Evolutionary conservation across 352 stramenopile species (phyloP).

Genomic region (Phytophthora quininea): DNA sequence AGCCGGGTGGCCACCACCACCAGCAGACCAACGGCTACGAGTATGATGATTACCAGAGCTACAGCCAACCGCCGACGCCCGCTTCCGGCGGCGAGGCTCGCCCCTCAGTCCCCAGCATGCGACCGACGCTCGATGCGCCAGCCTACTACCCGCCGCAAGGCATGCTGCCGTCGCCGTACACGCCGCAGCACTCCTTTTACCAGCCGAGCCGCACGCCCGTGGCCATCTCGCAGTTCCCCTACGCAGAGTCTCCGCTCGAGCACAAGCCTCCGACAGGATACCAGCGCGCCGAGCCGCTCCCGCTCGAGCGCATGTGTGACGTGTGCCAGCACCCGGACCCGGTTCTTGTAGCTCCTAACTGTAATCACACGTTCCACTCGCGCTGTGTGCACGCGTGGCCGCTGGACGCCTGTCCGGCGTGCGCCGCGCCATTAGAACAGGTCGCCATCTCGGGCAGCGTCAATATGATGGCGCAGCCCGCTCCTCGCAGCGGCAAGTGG

Average conservation of each 20-base stretch:
- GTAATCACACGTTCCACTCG: constrained; percentile 87
- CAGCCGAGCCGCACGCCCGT: constrained; percentile 38
- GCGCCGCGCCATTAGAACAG: constrained; percentile 56
- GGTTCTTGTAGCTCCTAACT: constrained; percentile 72
- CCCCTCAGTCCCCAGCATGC: constrained; percentile 23
- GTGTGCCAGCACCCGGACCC: constrained; percentile 82
- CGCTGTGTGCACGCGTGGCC: constrained; percentile 85
- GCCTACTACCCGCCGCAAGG: constrained; percentile 31
- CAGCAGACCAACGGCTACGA: constrained; percentile 27
- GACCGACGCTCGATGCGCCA: constrained; percentile 29
- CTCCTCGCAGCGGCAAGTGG: constrained; percentile 84
- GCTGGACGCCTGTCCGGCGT: constrained; percentile 66
- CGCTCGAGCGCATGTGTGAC: constrained; percentile 60
- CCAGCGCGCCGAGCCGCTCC: constrained; percentile 19
- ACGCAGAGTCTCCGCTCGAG: constrained; percentile 36
- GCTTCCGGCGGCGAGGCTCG: constrained; percentile 14
- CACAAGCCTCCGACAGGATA: constrained; percentile 37
- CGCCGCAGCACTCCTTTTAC: constrained; percentile 35
- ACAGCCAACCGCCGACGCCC: constrained; percentile 18
- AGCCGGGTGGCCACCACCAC: constrained; percentile 34
- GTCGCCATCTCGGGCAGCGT: constrained; percentile 65
- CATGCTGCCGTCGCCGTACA: constrained; percentile 17
- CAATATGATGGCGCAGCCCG: constrained; percentile 76
- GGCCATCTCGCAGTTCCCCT: constrained; percentile 39
- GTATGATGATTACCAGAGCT: constrained; percentile 32